Conservation (phyloP, 2,329 filamentous ascomycete species). For the Stagonosporopsis tanaceti region DNA sequence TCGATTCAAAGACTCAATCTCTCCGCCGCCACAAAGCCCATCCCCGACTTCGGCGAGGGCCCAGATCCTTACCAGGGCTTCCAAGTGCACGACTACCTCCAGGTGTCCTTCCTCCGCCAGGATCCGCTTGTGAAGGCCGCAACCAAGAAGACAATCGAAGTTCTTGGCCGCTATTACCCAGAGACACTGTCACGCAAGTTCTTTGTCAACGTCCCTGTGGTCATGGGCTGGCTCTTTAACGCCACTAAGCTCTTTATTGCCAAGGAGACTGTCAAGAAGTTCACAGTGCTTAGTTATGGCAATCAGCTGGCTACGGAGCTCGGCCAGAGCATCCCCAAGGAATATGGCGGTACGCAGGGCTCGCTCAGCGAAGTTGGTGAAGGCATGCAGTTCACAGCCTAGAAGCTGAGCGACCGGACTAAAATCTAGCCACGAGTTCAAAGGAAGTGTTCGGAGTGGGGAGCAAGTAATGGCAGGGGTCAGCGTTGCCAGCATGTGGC, state of each 20-base stretch:
- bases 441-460: background rate
- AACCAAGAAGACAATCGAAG: conserved; percentile 79
- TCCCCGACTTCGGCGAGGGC: conserved; percentile 71
- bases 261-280: conserved; percentile 59
- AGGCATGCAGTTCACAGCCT: conserved; percentile 50
- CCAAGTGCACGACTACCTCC: conserved; percentile 93
- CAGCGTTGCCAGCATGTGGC: background rate
- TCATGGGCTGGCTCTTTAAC: conserved; percentile 80
- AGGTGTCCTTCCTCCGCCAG: conserved; percentile 84
- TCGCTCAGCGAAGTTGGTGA: conserved; percentile 56
- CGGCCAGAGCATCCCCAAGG: conserved; percentile 71
- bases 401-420: background rate
- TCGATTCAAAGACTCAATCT: conserved; percentile 79
- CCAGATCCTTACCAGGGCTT: conserved; percentile 87
- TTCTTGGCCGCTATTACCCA: conserved; percentile 84
- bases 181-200: conserved; percentile 91
- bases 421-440: background rate
- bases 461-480: conserved; percentile 31
- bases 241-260: conserved; percentile 57
- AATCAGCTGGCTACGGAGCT: conserved; percentile 72
- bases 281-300: conserved; percentile 64
- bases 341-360: conserved; percentile 78
- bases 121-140: conserved; percentile 78
- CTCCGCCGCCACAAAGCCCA: conserved; percentile 70
- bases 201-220: conserved; percentile 89